Evolutionary conservation across 164 flowering plant genomes (phyloP), one percentile per base, ranked within the genome.

Genomic region (Akebia trifoliata): DNA sequence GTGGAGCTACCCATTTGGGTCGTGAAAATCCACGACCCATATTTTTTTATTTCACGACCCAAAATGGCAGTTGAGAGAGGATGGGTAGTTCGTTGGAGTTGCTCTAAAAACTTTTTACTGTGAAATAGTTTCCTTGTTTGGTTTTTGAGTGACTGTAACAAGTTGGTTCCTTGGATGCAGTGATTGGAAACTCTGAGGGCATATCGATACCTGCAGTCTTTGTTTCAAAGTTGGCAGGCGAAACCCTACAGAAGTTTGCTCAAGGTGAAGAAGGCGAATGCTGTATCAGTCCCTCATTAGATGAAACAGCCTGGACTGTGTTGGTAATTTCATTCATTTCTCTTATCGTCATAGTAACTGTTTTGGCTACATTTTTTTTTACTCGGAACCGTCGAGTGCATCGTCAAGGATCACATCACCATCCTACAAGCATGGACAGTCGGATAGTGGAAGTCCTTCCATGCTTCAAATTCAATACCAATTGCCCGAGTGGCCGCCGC

Each of bases 321-420:
- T 51, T 83, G 59, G 72, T 71, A 15, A 79, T 83, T 50, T 79
- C 82, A 22, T 51, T 83, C 18, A 47, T 83, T 53, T 77, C 89
- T 17, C 60, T 83, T 47, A 36, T 76, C 55, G 72, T 70, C 54
- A 70, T 83, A 11, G 31, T 69, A 46, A 60, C 69, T 37, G 66
- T 77, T 45, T 53, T 77, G 24, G 64, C 68, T 24, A 46, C 69
- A 25, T 68, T 73, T 59, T 62, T 69, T 43, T 38, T 74, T 17
- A 46, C 68, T 26, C 75, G 80, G 35, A 66, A 73, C 46, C 72
- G 45, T 25, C 65, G 76, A 62, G 12, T 62, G 20, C 56, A 53
- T 43, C 57, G 54, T 38, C 68, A 59, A 54, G 57, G 74, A 39
- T 49, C 52, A 44, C 36, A 34, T 56, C 57, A 49, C 35, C 55